A percentile compares a stretch with the other conserved stretches of the same genome.
These are phyloP conservation scores for Trametes cingulata DNA, from an alignment of 768 basidiomycete species.

Conservation along the genomic window DNA sequence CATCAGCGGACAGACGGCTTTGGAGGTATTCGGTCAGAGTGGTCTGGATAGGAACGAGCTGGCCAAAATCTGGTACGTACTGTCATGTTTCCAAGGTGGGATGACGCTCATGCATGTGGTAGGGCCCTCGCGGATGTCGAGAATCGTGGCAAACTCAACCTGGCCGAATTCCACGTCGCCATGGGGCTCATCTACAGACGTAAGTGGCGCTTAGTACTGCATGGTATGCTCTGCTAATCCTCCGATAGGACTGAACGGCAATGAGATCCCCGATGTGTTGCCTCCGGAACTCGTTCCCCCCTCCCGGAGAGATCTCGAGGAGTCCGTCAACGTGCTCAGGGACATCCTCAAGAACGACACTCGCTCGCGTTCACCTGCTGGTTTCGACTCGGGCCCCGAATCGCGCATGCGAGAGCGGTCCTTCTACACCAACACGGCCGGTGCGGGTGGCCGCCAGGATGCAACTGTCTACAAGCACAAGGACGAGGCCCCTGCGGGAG, in stretches of 20 bases:
- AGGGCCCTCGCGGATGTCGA: slow-evolving; percentile 93
- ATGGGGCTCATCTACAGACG: slow-evolving; percentile 98
- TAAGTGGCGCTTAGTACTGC: slow-evolving; percentile 43
- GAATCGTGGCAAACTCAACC: slow-evolving; percentile 92
- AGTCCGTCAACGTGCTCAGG: slow-evolving; percentile 86
- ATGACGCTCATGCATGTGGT: neutral
- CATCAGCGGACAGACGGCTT: slow-evolving; percentile 79
- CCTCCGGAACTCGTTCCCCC: slow-evolving; percentile 91
- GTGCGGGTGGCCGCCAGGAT: slow-evolving; percentile 70
- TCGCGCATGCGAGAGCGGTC: slow-evolving; percentile 72
- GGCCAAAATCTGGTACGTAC: slow-evolving; percentile 85
- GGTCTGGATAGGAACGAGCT: slow-evolving; percentile 87
- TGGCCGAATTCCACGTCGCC: slow-evolving; percentile 96
- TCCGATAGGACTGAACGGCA: slow-evolving; percentile 81
- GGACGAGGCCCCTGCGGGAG: slow-evolving; percentile 56
- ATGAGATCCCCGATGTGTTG: slow-evolving; percentile 82
- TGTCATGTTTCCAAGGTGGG: neutral
- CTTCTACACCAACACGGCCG: slow-evolving; percentile 56
- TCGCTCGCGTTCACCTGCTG: slow-evolving; percentile 65
- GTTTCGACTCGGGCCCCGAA: slow-evolving; percentile 47
- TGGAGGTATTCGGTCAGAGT: slow-evolving; percentile 93
- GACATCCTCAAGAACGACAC: slow-evolving; percentile 86
- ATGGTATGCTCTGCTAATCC: neutral
- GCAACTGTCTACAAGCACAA: slow-evolving; percentile 92
- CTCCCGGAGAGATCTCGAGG: slow-evolving; percentile 85